Conservation (phyloP, 176 grass and related monocot species). For the Aegilops tauschii region DNA sequence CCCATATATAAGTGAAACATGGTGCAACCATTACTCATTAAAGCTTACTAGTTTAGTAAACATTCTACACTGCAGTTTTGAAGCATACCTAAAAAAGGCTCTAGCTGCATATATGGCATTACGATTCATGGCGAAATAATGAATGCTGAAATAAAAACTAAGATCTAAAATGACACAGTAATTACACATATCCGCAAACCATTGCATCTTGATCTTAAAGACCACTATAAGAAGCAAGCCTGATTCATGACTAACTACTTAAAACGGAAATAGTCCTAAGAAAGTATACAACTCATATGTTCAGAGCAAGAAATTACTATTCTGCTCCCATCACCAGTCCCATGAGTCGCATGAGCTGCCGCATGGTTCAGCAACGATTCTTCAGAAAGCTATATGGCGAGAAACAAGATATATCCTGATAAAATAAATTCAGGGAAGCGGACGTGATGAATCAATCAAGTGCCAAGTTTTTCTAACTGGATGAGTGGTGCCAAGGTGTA, state of each 20-base stretch:
- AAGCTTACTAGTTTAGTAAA: not conserved
- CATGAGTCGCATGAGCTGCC: constrained; percentile 65
- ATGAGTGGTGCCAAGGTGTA: no score
- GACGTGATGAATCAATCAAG: no score
- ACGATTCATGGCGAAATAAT: not conserved
- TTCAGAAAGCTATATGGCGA: not conserved
- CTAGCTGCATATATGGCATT: not conserved
- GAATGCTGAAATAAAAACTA: not conserved
- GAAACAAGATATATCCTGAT: not conserved
- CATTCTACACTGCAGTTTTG: not conserved
- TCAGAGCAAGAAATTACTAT: constrained; percentile 85
- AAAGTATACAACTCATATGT: constrained; percentile 28
- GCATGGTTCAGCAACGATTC: constrained; percentile 73
- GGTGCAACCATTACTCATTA: not conserved
- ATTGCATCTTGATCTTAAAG: no score
- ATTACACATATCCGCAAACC: not conserved
- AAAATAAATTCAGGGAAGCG: not conserved
- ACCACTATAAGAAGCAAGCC: no score
- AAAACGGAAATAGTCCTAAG: not conserved
- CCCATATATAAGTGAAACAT: not conserved
- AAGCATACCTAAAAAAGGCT: not conserved
- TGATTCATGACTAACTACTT: not conserved
- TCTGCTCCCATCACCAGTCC: constrained; percentile 76
- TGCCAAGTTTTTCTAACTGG: no score
- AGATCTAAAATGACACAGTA: not conserved